Base-by-base conservation (phyloP, 1,284 basidiomycete species). In the Wallemia hederae region DNA sequence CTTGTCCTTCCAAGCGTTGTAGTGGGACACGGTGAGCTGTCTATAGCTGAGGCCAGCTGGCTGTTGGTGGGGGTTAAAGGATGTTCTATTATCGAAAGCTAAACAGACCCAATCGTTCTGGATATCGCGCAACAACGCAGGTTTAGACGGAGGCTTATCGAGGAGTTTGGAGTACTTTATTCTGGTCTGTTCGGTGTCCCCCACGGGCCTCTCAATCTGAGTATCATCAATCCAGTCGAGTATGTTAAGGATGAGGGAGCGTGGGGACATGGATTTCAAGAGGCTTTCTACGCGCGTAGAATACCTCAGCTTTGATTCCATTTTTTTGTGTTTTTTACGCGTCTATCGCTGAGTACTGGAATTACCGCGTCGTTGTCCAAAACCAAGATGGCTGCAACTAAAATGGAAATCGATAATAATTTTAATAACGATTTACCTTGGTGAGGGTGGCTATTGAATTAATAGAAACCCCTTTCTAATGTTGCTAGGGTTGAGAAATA, bases 401-500 rank as follows among this genome's bases (percentile, higher is more conserved):
- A 28, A 58, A 58, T 26, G 56, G 56, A 26, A 26, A 26, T 26
- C 2, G 56, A 28, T 17, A 58, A 22, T 28, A 25, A 49, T 49
- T 31, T 31, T 7, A 49, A 49, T 5, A 17, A 14, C n/a, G 39
- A 49, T 49, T 49, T 49, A n/a, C 39, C 39, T 49, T 49, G 39
- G 39, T 49, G 19, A 9, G 25, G 9, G 7, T 24, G 14, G 24
- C 24, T 15, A 14, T 27, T 19, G 11, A 26, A 58, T 14, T 58
- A 14, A 27, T 15, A 26, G 22, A 24, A 3, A 9, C 24, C 56
- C 14, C 5, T 15, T 24, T 28, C 17, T 24, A 11, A 28, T 25
- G 24, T 22, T 26, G 3, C 19, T 24, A 94, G 90, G 90, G 90
- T 96, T 24, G 90, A 96, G 70, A 94, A 94, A 72, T 94, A 94